Percentiles rank a stretch among this genome's conserved stretches.
These are phyloP conservation scores for Fomitopsis betulina DNA, from an alignment of 1,284 basidiomycete genomes.

Conservation along the genomic window DNA sequence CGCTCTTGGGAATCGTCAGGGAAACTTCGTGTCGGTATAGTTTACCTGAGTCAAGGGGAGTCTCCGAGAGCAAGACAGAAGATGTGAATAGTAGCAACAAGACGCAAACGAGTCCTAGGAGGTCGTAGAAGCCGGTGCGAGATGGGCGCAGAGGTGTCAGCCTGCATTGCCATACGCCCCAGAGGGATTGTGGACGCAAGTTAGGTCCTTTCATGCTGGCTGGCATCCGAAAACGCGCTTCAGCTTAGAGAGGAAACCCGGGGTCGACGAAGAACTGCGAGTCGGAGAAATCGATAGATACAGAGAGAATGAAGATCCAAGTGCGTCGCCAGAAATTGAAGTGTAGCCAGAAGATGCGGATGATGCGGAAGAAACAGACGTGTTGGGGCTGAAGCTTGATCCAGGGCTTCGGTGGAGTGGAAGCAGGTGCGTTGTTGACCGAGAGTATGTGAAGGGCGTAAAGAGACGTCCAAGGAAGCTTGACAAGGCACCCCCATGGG, in stretches of 20 bases:
- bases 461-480: background rate
- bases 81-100: too few relatives aligned
- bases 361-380: background rate
- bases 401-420: background rate
- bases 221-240: background rate
- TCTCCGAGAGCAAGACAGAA: too few relatives aligned
- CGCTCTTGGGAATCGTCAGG: too few relatives aligned
- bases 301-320: background rate
- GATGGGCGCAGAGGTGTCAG: too few relatives aligned
- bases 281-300: background rate
- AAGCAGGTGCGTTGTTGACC: background rate
- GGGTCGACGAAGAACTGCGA: background rate
- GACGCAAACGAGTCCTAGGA: too few relatives aligned
- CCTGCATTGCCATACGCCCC: too few relatives aligned
- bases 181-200: too few relatives aligned
- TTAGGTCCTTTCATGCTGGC: background rate
- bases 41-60: too few relatives aligned
- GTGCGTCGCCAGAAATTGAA: background rate
- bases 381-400: background rate
- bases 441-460: background rate
- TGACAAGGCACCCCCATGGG: background rate
- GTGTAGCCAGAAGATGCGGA: background rate
- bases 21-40: too few relatives aligned
- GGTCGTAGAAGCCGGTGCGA: too few relatives aligned
- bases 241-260: background rate